Percentiles rank a stretch among this genome's conserved stretches.
Conservation (phyloP, 371 early-diverging fungal genomes). For the Apophysomyces trapeziformis region DNA sequence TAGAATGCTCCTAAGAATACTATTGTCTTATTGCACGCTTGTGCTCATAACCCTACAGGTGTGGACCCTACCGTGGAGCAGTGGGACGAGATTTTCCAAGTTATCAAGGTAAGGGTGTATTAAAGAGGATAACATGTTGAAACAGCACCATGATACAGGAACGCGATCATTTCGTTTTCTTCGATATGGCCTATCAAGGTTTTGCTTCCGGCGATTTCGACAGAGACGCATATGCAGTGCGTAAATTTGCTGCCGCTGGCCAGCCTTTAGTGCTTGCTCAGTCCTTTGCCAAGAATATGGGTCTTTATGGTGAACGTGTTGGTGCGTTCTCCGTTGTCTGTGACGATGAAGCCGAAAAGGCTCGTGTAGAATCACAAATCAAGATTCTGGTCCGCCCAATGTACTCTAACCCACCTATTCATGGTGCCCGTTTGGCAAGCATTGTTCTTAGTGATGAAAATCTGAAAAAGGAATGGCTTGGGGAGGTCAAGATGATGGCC, state of each 20-base stretch:
- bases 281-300: constrained; percentile 98
- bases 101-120: constrained; percentile 59
- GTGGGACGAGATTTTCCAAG: constrained; percentile 85
- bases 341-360: constrained; percentile 72
- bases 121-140: background rate
- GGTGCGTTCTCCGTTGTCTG: constrained; percentile 90
- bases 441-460: constrained; percentile 75
- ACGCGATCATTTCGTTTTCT: constrained; percentile 87
- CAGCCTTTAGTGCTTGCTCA: constrained; percentile 85
- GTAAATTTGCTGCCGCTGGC: constrained; percentile 84
- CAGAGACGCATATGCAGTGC: constrained; percentile 91
- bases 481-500: constrained; percentile 93
- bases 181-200: constrained; percentile 98
- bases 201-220: constrained; percentile 94
- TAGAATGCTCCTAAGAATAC: constrained; percentile 84
- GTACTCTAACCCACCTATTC: constrained; percentile 96
- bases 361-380: constrained; percentile 87
- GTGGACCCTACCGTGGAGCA: constrained; percentile 92
- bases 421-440: constrained; percentile 91
- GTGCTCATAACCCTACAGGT: constrained; percentile 98
- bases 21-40: constrained; percentile 92
- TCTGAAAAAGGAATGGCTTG: constrained; percentile 83
- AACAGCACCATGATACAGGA: constrained; percentile 33
- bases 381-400: constrained; percentile 93
- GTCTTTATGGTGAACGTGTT: constrained; percentile 96